phyloP scores from a whole-genome alignment of 306 rosid genomes.

The Vigna hirtella region DNA sequence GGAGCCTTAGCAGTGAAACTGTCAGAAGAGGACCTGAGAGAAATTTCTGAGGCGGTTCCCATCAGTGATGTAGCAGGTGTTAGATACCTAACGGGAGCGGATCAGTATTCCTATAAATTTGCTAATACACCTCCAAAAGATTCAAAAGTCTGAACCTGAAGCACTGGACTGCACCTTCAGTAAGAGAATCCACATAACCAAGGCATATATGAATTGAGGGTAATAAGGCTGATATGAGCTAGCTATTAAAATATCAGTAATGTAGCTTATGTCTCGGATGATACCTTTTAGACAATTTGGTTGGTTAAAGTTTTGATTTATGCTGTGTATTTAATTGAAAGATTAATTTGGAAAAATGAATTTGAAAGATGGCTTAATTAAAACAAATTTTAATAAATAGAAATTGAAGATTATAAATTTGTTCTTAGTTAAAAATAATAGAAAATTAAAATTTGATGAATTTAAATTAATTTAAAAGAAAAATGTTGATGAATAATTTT shows the following conservation, averaged over 20 bases:
- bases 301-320: background rate
- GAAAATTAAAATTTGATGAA: too few species aligned
- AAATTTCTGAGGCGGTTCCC: conserved; percentile 57
- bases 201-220: too few species aligned
- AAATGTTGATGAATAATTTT: too few species aligned
- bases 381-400: too few species aligned
- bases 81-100: background rate
- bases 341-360: too few species aligned
- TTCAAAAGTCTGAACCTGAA: conserved; percentile 7
- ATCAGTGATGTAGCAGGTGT: conserved; percentile 53
- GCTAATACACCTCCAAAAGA: conserved; percentile 55
- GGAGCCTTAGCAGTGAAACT: conserved; percentile 46
- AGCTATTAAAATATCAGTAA: background rate
- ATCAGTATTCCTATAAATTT: conserved; percentile 40
- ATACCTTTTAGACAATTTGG: background rate
- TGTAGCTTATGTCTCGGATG: background rate
- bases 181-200: background rate
- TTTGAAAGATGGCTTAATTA: too few species aligned
- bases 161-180: background rate
- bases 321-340: too few species aligned
- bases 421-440: too few species aligned
- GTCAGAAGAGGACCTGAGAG: conserved; percentile 46
- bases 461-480: too few species aligned
- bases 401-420: too few species aligned
- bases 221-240: background rate